phyloP scores from a whole-genome alignment of 2,329 filamentous ascomycete species.

The Immersiporthe knoxdaviesiana region DNA sequence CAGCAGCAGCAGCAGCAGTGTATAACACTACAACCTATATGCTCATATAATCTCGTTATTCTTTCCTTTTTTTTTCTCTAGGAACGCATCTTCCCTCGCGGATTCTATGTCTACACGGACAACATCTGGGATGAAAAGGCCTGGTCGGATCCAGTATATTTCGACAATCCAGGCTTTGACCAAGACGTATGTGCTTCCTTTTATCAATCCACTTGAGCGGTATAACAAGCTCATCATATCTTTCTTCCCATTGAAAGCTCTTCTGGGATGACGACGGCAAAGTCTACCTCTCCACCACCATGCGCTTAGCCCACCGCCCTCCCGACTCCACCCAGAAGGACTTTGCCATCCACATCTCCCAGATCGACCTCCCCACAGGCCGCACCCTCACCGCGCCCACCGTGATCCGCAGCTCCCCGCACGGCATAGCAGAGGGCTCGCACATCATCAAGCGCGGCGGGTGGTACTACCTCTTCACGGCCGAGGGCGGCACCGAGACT shows the following conservation, averaged over 20 bases:
- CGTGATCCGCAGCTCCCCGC: slow-evolving; percentile 42
- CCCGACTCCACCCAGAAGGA: slow-evolving; percentile 49
- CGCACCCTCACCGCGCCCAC: slow-evolving; percentile 42
- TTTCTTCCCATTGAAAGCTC: slow-evolving; percentile 30
- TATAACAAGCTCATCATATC: neutral
- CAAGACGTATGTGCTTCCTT: slow-evolving; percentile 48
- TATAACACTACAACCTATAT: neutral
- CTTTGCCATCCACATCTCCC: slow-evolving; percentile 53
- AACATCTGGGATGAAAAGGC: slow-evolving; percentile 54
- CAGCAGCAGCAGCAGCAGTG: neutral
- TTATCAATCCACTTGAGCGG: no score
- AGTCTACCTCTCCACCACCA: slow-evolving; percentile 52
- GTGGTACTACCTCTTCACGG: slow-evolving; percentile 47
- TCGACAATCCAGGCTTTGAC: slow-evolving; percentile 58
- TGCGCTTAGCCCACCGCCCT: slow-evolving; percentile 41
- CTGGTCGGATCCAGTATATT: slow-evolving; percentile 59
- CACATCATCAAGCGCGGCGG: slow-evolving; percentile 42
- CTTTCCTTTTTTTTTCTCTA: slow-evolving; percentile 2
- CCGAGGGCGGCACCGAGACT: slow-evolving; percentile 48
- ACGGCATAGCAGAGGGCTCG: slow-evolving; percentile 48
- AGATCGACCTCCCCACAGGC: slow-evolving; percentile 48
- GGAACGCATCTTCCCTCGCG: slow-evolving; percentile 54
- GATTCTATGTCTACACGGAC: slow-evolving; percentile 57
- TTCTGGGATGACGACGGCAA: slow-evolving; percentile 56
- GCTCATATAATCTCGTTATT: neutral